Conservation (phyloP, 371 early-diverging fungal genomes). For the Dipsacomyces acuminosporus region DNA sequence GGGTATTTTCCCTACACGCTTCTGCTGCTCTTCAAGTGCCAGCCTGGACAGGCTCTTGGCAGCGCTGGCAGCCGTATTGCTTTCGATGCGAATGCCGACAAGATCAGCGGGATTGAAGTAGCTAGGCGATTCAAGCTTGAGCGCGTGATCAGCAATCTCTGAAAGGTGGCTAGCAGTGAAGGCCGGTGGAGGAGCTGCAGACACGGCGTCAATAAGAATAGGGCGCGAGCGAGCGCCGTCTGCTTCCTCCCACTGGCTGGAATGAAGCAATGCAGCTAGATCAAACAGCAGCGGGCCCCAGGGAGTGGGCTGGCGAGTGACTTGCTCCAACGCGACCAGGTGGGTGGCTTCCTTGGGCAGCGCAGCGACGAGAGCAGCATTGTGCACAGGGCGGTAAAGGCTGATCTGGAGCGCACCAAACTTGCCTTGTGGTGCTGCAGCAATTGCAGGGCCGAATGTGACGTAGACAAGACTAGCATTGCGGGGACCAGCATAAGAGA, state of each 20-base stretch:
- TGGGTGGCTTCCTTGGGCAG: constrained; percentile 57
- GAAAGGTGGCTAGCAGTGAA: constrained; percentile 30
- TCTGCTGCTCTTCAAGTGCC: constrained; percentile 17
- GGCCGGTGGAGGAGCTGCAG: constrained; percentile 38
- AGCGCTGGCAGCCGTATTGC: constrained; percentile 8
- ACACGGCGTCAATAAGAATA: constrained; percentile 51
- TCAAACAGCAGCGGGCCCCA: constrained; percentile 80
- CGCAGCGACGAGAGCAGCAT: constrained; percentile 51
- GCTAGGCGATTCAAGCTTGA: constrained; percentile 19
- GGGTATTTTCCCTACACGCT: constrained; percentile 57
- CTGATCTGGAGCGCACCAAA: constrained; percentile 60
- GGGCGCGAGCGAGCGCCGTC: constrained; percentile 55
- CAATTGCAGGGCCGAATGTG: constrained; percentile 49
- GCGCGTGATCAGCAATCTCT: constrained; percentile 19
- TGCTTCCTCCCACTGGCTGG: constrained; percentile 48
- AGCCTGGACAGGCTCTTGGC: constrained; percentile 6
- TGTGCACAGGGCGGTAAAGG: constrained; percentile 62
- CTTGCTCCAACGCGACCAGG: constrained; percentile 66
- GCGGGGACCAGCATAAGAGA: constrained; percentile 18
- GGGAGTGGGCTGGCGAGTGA: constrained; percentile 55
- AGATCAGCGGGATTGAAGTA: constrained; percentile 30
- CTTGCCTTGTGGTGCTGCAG: constrained; percentile 50
- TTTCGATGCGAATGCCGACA: constrained; percentile 18
- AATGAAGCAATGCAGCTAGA: constrained; percentile 62
- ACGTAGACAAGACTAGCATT: constrained; percentile 33